Evolutionary conservation across 2,329 filamentous ascomycete genomes (phyloP).

Genomic region (Paramyrothecium sp.): DNA sequence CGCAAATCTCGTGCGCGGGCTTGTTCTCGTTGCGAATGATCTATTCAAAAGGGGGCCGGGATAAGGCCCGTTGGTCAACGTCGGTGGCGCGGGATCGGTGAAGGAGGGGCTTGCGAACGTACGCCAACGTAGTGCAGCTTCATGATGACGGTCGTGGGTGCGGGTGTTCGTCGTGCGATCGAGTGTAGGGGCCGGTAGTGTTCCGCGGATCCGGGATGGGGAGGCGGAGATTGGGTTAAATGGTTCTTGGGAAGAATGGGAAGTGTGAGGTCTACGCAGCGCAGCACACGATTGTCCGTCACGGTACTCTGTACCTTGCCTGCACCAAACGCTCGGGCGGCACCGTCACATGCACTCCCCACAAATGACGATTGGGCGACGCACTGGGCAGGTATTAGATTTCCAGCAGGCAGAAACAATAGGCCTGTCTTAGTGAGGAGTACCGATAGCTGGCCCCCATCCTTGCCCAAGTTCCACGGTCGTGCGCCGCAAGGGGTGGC

Average conservation of each 20-base stretch:
- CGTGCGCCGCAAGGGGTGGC: no score
- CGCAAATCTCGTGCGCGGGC: conserved; percentile 73
- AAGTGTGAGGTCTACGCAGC: not conserved
- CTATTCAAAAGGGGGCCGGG: conserved; percentile 41
- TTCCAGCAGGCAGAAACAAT: not conserved
- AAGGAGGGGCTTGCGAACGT: conserved; percentile 37
- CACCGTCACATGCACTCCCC: not conserved
- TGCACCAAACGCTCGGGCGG: not conserved
- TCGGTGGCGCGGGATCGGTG: conserved; percentile 16
- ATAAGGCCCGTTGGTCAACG: conserved; percentile 9
- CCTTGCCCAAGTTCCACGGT: no score
- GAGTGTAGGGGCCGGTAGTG: not conserved
- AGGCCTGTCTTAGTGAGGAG: no score
- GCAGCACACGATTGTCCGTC: not conserved
- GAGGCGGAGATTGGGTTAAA: not conserved
- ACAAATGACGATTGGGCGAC: not conserved
- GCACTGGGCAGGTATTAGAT: not conserved
- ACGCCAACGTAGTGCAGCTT: conserved; percentile 88
- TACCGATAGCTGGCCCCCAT: no score
- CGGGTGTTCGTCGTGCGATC: not conserved
- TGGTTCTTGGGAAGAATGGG: not conserved
- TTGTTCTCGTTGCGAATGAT: conserved; percentile 78
- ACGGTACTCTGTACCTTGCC: not conserved
- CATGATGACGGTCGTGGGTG: conserved; percentile 52
- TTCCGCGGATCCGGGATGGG: not conserved